These are phyloP conservation scores for Beta vulgaris DNA, from an alignment of 148 eudicot species.

Conservation along the genomic window DNA sequence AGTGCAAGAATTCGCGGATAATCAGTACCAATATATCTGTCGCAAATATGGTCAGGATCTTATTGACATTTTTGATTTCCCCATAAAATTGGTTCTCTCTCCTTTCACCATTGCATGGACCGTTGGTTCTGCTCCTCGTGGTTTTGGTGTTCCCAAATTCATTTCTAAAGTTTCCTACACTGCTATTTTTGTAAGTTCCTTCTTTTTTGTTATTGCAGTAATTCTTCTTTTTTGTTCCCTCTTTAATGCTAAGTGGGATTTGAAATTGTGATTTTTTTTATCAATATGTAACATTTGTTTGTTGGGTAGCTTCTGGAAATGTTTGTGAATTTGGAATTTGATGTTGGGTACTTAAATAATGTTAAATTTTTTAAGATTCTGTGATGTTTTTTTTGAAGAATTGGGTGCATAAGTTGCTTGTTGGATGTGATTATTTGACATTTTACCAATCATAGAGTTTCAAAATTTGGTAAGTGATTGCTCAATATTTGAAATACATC, in stretches of 20 bases:
- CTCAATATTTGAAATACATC: no score
- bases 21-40: constrained; percentile 43
- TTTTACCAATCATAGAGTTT: not conserved
- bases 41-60: constrained; percentile 50
- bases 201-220: not conserved
- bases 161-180: constrained; percentile 72
- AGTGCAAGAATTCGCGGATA: constrained; percentile 36
- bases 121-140: constrained; percentile 89
- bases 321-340: not conserved
- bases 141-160: constrained; percentile 79
- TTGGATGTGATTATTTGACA: not conserved
- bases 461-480: no score
- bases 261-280: not conserved
- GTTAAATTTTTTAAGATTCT: not conserved
- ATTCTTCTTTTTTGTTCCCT: not conserved
- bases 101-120: constrained; percentile 73
- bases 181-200: constrained; percentile 59
- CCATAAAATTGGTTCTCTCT: constrained; percentile 55
- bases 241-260: not conserved
- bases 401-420: not conserved
- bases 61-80: constrained; percentile 58
- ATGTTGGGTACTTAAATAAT: not conserved
- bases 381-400: not conserved
- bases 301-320: not conserved
- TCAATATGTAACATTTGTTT: not conserved